These are phyloP conservation scores for Raffaelea deltoideospora DNA, from an alignment of 2,329 filamentous ascomycete genomes.

Conservation along the genomic window DNA sequence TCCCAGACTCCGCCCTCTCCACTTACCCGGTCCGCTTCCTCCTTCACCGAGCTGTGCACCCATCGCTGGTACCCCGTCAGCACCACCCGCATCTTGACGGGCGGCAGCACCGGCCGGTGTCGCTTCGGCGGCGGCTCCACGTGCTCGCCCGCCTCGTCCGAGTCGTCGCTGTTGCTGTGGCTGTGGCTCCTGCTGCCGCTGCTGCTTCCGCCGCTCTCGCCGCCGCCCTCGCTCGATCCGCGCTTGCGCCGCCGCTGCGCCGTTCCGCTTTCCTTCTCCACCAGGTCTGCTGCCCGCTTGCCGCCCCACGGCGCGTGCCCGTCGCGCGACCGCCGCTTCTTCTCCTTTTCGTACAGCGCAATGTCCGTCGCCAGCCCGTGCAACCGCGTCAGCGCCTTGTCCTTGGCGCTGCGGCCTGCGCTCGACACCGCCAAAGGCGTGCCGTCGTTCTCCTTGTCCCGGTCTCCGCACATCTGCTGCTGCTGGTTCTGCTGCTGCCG, in stretches of 20 bases:
- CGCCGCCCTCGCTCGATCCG: constrained; percentile 43
- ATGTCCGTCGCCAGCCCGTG: constrained; percentile 73
- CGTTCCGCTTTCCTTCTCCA: constrained; percentile 39
- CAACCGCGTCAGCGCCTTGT: constrained; percentile 61
- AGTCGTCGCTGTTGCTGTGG: constrained; percentile 27
- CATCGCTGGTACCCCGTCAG: constrained; percentile 76
- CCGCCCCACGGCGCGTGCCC: constrained; percentile 41
- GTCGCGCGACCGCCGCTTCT: constrained; percentile 50
- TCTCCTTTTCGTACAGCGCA: constrained; percentile 82
- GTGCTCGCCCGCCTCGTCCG: constrained; percentile 24
- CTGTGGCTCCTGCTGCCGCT: constrained; percentile 10
- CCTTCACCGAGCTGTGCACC: constrained; percentile 56
- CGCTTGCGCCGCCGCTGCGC: no score
- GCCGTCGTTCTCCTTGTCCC: constrained; percentile 63
- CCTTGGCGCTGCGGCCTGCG: constrained; percentile 75
- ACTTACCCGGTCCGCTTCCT: constrained; percentile 67
- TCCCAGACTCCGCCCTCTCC: no score
- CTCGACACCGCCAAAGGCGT: constrained; percentile 55
- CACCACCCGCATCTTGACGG: constrained; percentile 59
- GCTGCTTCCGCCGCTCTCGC: constrained; percentile 37
- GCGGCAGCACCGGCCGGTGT: constrained; percentile 44
- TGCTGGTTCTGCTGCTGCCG: no score
- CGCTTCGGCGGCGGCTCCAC: constrained; percentile 42
- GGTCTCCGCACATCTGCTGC: no score
- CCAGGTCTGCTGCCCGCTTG: constrained; percentile 43